Evolutionary conservation across 2,329 filamentous ascomycete species (phyloP), one percentile per base, ranked within the genome.

Genomic region (Microdochium bolleyi): DNA sequence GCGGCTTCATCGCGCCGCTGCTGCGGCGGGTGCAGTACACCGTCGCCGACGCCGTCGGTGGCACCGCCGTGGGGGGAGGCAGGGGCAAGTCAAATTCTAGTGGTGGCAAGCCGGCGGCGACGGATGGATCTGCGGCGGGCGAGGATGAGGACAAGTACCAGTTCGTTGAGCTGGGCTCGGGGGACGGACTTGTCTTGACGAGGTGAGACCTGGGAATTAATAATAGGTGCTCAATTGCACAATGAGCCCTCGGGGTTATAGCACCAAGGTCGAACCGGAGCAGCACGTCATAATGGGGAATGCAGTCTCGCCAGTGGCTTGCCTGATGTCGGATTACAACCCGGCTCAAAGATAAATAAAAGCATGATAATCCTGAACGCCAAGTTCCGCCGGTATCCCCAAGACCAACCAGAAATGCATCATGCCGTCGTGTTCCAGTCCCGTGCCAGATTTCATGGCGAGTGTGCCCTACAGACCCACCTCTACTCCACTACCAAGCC

Each of bases 401-500:
- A 30, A 30, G 11, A 30, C n/a, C 5, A 30, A 5, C 37, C 37
- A 5, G 14, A 44, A n/a, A 4, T 44, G 16, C 37, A n/a, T 44
- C 14, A 44, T n/a, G 37, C 14, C 37, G 14, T 44, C 22, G 44
- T 44, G 19, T 27, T 24, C 19, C 50, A 7, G 8, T 7, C 37
- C 19, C 50, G 54, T 25, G 49, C 3, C 41, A 46, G 22, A 22
- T 22, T 16, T 41, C 41, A 46, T 46, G 19, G 19, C 41, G 22
- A 19, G 27, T 11, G 11, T 19, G 41, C 19, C 19, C 16, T 4
- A 13, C 16, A 4, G 7, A 19, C 9, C 41, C 3, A 3, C 41
- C 14, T 7, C 21, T 54, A 75, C 50, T 80, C 79, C 1, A 76
- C 73, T 51, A 87, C 75, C 54, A 95, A 73, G 1, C 85, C 87